Conservation (phyloP, 768 basidiomycete genomes). For the Calocybe gangraenosa region DNA sequence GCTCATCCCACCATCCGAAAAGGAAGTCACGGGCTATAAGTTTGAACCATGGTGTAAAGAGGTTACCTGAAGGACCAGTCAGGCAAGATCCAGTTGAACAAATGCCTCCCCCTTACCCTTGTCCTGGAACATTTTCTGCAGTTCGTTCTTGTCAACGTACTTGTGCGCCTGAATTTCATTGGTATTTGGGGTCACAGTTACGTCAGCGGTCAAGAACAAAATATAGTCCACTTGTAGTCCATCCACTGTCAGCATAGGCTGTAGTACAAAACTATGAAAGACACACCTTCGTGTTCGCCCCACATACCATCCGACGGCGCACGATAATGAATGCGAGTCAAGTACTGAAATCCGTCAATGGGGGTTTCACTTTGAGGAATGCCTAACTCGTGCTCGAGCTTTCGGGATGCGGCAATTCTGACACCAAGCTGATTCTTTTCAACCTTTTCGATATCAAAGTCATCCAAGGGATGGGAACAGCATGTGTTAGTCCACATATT, state of each 20-base stretch:
- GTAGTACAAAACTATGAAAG: background rate
- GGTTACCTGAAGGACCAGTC: slow-evolving; percentile 49
- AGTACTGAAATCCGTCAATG: slow-evolving; percentile 84
- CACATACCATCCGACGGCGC: slow-evolving; percentile 90
- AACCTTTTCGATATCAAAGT: slow-evolving; percentile 80
- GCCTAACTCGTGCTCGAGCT: slow-evolving; percentile 95
- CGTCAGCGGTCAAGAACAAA: slow-evolving; percentile 87
- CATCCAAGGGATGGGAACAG: slow-evolving; percentile 94
- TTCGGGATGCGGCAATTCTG: slow-evolving; percentile 85
- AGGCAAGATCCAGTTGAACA: background rate
- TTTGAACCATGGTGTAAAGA: slow-evolving; percentile 99
- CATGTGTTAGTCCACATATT: slow-evolving; percentile 99
- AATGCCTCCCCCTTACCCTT: slow-evolving; percentile 43
- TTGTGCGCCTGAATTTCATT: slow-evolving; percentile 92
- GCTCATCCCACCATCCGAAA: slow-evolving; percentile 98
- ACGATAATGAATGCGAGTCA: slow-evolving; percentile 96
- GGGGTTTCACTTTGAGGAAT: slow-evolving; percentile 78
- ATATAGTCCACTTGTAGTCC: slow-evolving; percentile 86
- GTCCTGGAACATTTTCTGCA: slow-evolving; percentile 87
- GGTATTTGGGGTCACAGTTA: slow-evolving; percentile 71
- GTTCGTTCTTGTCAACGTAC: slow-evolving; percentile 88
- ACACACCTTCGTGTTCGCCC: slow-evolving; percentile 96
- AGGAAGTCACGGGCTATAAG: slow-evolving; percentile 95
- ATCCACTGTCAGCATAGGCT: background rate
- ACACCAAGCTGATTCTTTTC: slow-evolving; percentile 81